Percentiles rank a stretch among this genome's conserved stretches.
Conservation (phyloP, 768 basidiomycete species). For the Termitomyces sp. region DNA sequence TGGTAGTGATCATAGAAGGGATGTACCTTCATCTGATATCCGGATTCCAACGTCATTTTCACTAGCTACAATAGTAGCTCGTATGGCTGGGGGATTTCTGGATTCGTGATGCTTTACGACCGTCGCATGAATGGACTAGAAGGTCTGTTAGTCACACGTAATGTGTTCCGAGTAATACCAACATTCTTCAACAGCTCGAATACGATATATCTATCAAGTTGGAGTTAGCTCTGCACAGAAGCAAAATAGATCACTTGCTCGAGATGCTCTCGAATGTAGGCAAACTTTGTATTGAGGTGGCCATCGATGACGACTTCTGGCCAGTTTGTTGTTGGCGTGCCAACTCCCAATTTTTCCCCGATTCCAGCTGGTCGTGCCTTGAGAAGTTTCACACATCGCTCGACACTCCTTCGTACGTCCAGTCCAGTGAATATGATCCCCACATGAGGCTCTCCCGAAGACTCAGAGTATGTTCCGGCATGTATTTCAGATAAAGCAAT, state of each 20-base stretch:
- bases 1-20: background rate
- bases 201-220: slow-evolving; percentile 60
- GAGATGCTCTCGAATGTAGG: slow-evolving; percentile 84
- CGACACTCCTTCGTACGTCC: slow-evolving; percentile 63
- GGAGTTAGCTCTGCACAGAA: background rate
- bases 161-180: slow-evolving; percentile 19
- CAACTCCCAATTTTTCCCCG: slow-evolving; percentile 29
- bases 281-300: slow-evolving; percentile 60
- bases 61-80: slow-evolving; percentile 71
- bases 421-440: slow-evolving; percentile 82
- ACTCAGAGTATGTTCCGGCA: slow-evolving; percentile 27
- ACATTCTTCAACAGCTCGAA: slow-evolving; percentile 92
- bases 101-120: slow-evolving; percentile 40
- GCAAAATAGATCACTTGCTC: slow-evolving; percentile 44
- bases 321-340: slow-evolving; percentile 30
- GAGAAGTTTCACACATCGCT: slow-evolving; percentile 59
- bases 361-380: slow-evolving; percentile 39
- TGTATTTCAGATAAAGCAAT: slow-evolving; percentile 69
- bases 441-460: slow-evolving; percentile 54
- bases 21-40: slow-evolving; percentile 83
- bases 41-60: slow-evolving; percentile 72
- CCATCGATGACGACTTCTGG: slow-evolving; percentile 73
- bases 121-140: slow-evolving; percentile 71
- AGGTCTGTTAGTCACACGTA: background rate
- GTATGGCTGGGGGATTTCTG: slow-evolving; percentile 51